Conservation (phyloP, 2,329 filamentous ascomycete genomes). For the Ophiocordyceps camponoti-floridani region DNA sequence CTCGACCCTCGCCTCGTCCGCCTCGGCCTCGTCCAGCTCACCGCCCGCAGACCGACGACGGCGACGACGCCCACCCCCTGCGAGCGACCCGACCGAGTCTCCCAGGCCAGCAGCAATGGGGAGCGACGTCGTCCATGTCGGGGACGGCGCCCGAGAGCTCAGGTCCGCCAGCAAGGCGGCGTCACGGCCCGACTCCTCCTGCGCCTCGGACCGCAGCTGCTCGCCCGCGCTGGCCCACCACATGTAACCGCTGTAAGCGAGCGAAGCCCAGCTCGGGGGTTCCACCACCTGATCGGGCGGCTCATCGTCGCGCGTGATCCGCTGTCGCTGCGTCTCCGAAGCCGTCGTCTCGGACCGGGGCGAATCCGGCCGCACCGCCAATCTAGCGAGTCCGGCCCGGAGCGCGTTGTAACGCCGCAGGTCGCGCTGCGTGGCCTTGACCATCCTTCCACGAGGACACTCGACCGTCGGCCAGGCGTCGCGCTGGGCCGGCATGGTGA, state of each 20-base stretch:
- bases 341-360: slow-evolving; percentile 10
- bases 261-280: slow-evolving; percentile 49
- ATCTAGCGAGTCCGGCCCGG: slow-evolving; percentile 38
- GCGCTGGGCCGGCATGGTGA: slow-evolving; percentile 55
- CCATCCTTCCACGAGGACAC: slow-evolving; percentile 38
- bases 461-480: slow-evolving; percentile 64
- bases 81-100: slow-evolving; percentile 24
- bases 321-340: slow-evolving; percentile 8
- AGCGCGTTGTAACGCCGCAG: slow-evolving; percentile 61
- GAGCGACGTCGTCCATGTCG: neutral
- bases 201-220: slow-evolving; percentile 40
- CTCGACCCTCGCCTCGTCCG: slow-evolving; percentile 35
- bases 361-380: slow-evolving; percentile 14
- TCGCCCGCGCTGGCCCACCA: slow-evolving; percentile 83
- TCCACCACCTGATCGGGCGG: slow-evolving; percentile 38
- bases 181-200: slow-evolving; percentile 38
- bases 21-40: slow-evolving; percentile 3
- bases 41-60: neutral
- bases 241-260: slow-evolving; percentile 71
- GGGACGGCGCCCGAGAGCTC: slow-evolving; percentile 1
- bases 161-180: slow-evolving; percentile 36
- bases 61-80: slow-evolving; percentile 5
- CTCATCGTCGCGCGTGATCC: slow-evolving; percentile 17
- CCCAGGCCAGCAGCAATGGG: neutral
- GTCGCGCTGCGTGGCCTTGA: slow-evolving; percentile 84